phyloP scores from a whole-genome alignment of 495 filamentous ascomycete species.

The Xylona heveae region DNA sequence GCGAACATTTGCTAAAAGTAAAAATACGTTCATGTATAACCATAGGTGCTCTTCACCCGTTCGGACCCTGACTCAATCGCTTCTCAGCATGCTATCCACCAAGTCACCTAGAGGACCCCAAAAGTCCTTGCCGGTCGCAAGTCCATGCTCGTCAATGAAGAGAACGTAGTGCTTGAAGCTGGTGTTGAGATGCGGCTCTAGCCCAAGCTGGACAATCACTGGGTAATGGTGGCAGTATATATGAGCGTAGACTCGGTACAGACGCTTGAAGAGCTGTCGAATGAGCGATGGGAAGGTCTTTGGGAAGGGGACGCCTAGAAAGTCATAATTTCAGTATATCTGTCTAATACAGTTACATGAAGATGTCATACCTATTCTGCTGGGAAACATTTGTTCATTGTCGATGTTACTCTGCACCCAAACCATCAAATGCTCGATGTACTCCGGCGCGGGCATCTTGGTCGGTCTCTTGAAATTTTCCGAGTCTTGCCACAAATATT shows the following conservation, averaged over 20 bases:
- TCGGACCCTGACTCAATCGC: slow-evolving; percentile 59
- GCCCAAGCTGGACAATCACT: slow-evolving; percentile 79
- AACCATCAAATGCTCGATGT: slow-evolving; percentile 91
- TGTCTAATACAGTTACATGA: too few relatives aligned
- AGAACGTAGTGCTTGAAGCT: slow-evolving; percentile 99
- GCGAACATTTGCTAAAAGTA: too few relatives aligned
- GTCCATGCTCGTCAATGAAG: slow-evolving; percentile 80
- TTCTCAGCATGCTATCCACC: slow-evolving; percentile 90
- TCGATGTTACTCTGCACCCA: slow-evolving; percentile 94
- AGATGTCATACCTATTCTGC: slow-evolving; percentile 68
- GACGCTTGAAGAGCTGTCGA: slow-evolving; percentile 89
- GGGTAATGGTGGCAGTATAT: slow-evolving; percentile 99
- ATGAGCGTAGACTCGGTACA: slow-evolving; percentile 96
- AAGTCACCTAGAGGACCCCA: slow-evolving; percentile 94
- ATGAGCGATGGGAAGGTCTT: slow-evolving; percentile 74
- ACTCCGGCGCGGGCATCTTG: slow-evolving; percentile 92
- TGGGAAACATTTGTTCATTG: slow-evolving; percentile 87
- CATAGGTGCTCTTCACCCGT: too few relatives aligned
- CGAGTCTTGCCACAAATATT: slow-evolving; percentile 95
- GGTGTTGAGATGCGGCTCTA: slow-evolving; percentile 95
- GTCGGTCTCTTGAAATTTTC: slow-evolving; percentile 87
- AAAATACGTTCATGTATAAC: too few relatives aligned
- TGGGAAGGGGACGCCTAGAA: slow-evolving; percentile 68
- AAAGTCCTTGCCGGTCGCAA: slow-evolving; percentile 86
- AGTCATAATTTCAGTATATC: too few relatives aligned